Evolutionary conservation across 2,329 filamentous ascomycete species (phyloP).

Genomic region (Fusarium dlaminii): DNA sequence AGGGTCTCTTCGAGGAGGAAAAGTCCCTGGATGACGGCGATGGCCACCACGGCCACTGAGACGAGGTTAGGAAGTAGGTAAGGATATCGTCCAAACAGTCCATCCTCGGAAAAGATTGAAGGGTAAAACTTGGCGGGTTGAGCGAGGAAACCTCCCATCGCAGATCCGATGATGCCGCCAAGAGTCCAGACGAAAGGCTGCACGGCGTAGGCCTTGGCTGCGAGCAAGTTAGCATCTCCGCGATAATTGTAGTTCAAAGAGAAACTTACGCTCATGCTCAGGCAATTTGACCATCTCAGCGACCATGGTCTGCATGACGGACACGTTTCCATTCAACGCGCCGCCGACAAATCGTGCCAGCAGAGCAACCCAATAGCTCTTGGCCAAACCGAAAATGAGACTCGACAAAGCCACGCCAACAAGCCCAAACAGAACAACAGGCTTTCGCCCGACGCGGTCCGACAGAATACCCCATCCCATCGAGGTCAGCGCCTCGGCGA

Average conservation of each 20-base stretch:
- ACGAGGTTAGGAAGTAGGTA: constrained; percentile 59
- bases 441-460: constrained; percentile 74
- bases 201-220: constrained; percentile 78
- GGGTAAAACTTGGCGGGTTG: constrained; percentile 68
- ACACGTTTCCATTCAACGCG: constrained; percentile 88
- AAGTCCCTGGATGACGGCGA: constrained; percentile 72
- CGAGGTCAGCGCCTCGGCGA: constrained; percentile 88
- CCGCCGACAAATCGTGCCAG: constrained; percentile 86
- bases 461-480: constrained; percentile 63
- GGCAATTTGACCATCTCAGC: constrained; percentile 91
- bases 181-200: constrained; percentile 89
- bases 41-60: constrained; percentile 69
- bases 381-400: constrained; percentile 83
- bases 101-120: constrained; percentile 65
- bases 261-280: constrained; percentile 73
- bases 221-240: not conserved
- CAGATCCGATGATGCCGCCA: constrained; percentile 87
- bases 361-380: constrained; percentile 80
- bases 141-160: constrained; percentile 82
- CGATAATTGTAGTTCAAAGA: fast-evolving
- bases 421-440: constrained; percentile 77
- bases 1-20: constrained; percentile 67
- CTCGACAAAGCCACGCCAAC: constrained; percentile 80
- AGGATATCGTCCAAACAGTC: constrained; percentile 68
- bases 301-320: constrained; percentile 86